A percentile compares a stretch with the other conserved stretches of the same genome.
Conservation (phyloP, 768 basidiomycete species). For the Paxillus involutus region DNA sequence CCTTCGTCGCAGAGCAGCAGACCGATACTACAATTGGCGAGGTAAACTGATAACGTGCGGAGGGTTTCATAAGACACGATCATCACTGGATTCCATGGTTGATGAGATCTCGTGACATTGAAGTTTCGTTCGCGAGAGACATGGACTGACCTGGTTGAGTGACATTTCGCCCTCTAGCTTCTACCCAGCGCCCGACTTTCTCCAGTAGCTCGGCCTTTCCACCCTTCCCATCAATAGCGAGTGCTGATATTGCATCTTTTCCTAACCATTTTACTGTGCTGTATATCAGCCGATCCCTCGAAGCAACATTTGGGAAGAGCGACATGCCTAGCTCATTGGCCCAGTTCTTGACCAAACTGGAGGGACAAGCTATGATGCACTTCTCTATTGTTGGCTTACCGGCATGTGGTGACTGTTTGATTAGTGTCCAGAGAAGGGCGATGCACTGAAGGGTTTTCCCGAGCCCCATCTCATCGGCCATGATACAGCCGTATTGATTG, state of each 20-base stretch:
- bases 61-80: conserved; percentile 98
- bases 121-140: neutral
- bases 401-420: conserved; percentile 91
- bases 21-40: conserved; percentile 82
- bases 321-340: conserved; percentile 87
- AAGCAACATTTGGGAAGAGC: neutral
- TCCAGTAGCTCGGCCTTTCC: conserved; percentile 77
- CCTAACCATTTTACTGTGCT: conserved; percentile 92
- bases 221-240: conserved; percentile 93
- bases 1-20: conserved; percentile 97
- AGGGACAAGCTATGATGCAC: conserved; percentile 96
- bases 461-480: conserved; percentile 99
- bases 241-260: conserved; percentile 71
- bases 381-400: conserved; percentile 92
- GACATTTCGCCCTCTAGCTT: conserved; percentile 84
- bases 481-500: conserved; percentile 93
- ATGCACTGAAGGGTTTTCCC: conserved; percentile 98
- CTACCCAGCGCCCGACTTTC: conserved; percentile 86
- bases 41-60: conserved; percentile 71
- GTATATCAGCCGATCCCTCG: neutral
- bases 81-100: conserved; percentile 64
- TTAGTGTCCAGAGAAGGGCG: conserved; percentile 88
- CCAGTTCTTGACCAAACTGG: conserved; percentile 97
- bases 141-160: conserved; percentile 75
- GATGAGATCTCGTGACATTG: neutral